These are phyloP conservation scores for Penicillium griseofulvum DNA, from an alignment of 2,329 filamentous ascomycete species.

Conservation along the genomic window DNA sequence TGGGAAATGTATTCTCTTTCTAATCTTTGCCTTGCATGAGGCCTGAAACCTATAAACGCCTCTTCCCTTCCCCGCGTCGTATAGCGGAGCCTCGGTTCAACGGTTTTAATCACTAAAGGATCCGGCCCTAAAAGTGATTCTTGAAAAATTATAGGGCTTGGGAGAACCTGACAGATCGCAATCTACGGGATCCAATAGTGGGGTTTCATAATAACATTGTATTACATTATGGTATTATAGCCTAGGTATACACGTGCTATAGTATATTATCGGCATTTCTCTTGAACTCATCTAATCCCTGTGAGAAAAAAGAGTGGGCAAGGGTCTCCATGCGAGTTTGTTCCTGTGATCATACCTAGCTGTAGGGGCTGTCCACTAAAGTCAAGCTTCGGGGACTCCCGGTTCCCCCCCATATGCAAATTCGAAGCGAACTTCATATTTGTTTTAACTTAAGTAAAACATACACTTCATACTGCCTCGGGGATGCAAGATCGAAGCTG, in stretches of 20 bases:
- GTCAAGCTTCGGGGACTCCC: slow-evolving; percentile 6
- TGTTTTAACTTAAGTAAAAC: not conserved
- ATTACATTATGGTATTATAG: not conserved
- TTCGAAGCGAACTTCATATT: too few species aligned
- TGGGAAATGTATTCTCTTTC: too few species aligned
- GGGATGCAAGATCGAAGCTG: slow-evolving; percentile 5
- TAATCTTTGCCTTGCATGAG: not conserved
- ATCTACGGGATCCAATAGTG: slow-evolving; percentile 6
- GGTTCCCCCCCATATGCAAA: not conserved
- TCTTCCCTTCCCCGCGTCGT: slow-evolving; percentile 3
- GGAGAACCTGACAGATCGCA: slow-evolving; percentile 1
- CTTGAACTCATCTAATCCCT: not conserved
- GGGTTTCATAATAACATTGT: slow-evolving; percentile 10
- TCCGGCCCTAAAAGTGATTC: not conserved
- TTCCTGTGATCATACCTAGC: not conserved
- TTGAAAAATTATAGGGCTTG: slow-evolving; percentile 2
- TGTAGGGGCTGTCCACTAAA: not conserved
- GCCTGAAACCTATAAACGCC: slow-evolving; percentile 7
- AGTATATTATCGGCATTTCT: not conserved
- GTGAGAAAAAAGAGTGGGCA: not conserved
- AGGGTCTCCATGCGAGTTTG: slow-evolving; percentile 2
- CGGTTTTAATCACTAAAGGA: slow-evolving; percentile 6
- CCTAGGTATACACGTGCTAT: not conserved
- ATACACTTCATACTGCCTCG: slow-evolving; percentile 1
- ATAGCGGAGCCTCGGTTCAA: slow-evolving; percentile 13